A percentile compares a stretch with the other conserved stretches of the same genome.
Conservation (phyloP, 208 protist species). For the Wallacemonas sp. region DNA sequence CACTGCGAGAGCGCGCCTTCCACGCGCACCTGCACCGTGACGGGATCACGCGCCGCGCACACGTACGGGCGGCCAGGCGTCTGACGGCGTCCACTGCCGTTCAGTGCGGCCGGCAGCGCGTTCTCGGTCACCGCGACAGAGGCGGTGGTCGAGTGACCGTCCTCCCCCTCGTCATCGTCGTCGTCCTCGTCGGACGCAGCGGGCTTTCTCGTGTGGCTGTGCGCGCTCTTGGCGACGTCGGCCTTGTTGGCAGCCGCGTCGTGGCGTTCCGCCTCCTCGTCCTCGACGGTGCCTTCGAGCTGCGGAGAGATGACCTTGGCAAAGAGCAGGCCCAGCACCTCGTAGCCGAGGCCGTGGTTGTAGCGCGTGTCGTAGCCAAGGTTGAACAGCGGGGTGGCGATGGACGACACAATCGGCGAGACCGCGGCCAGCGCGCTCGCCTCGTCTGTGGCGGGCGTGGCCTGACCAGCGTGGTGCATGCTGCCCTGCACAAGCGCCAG, state of each 20-base stretch:
- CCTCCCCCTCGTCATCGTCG: conserved; percentile 11
- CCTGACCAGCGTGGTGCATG: conserved; percentile 2
- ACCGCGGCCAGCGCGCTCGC: not conserved
- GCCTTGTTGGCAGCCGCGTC: not conserved
- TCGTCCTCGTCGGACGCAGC: not conserved
- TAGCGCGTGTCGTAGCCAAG: conserved; percentile 77
- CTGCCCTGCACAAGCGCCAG: conserved; percentile 52
- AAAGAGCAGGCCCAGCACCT: conserved; percentile 84
- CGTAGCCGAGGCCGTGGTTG: conserved; percentile 88
- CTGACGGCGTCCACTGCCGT: conserved; percentile 8
- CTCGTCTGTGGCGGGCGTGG: not conserved
- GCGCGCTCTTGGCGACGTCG: too few species aligned
- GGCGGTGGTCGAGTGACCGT: not conserved
- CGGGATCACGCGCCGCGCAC: conserved; percentile 1
- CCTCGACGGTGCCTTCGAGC: conserved; percentile 31
- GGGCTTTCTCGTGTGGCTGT: too few species aligned
- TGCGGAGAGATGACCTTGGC: conserved; percentile 79
- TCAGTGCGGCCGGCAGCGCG: not conserved
- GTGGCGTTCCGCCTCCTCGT: not conserved
- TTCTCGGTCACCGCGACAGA: not conserved
- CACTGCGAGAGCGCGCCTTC: conserved; percentile 64
- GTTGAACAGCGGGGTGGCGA: conserved; percentile 41
- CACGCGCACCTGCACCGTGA: conserved; percentile 18
- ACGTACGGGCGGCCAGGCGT: conserved; percentile 30
- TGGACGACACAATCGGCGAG: conserved; percentile 1